These are phyloP conservation scores for Fusarium tricinctum DNA, from an alignment of 2,329 filamentous ascomycete genomes.

Conservation along the genomic window DNA sequence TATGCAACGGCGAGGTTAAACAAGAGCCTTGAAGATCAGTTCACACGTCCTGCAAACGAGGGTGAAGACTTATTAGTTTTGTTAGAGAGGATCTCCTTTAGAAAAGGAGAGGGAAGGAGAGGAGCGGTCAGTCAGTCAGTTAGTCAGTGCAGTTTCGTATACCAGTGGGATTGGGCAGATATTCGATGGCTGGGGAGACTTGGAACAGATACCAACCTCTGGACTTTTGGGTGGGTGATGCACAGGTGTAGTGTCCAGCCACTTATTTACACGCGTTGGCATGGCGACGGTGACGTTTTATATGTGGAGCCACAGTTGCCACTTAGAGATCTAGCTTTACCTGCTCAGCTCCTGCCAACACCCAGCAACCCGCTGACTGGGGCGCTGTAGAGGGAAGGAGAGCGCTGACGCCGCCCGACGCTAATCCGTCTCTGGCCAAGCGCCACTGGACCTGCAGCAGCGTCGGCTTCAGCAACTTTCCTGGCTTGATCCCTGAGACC, in stretches of 20 bases:
- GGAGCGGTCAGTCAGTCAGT: conserved; percentile 38
- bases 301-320: conserved; percentile 26
- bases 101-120: conserved; percentile 39
- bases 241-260: conserved; percentile 42
- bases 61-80: conserved; percentile 44
- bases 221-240: conserved; percentile 43
- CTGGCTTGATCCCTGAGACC: conserved; percentile 40
- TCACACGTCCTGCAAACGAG: conserved; percentile 45
- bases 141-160: conserved; percentile 36
- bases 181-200: conserved; percentile 46
- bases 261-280: conserved; percentile 50
- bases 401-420: neutral
- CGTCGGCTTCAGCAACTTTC: conserved; percentile 23
- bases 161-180: conserved; percentile 40
- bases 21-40: conserved; percentile 42
- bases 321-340: conserved; percentile 3
- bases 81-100: conserved; percentile 34
- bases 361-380: conserved; percentile 46
- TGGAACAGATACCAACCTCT: conserved; percentile 45
- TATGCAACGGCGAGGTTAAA: conserved; percentile 15
- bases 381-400: conserved; percentile 28
- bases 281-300: conserved; percentile 45
- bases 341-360: conserved; percentile 20
- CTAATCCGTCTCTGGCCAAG: conserved; percentile 25
- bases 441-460: conserved; percentile 40